A percentile compares a stretch with the other conserved stretches of the same genome.
These are phyloP conservation scores for Pulveroboletus frians DNA, from an alignment of 768 basidiomycete genomes.

Conservation along the genomic window DNA sequence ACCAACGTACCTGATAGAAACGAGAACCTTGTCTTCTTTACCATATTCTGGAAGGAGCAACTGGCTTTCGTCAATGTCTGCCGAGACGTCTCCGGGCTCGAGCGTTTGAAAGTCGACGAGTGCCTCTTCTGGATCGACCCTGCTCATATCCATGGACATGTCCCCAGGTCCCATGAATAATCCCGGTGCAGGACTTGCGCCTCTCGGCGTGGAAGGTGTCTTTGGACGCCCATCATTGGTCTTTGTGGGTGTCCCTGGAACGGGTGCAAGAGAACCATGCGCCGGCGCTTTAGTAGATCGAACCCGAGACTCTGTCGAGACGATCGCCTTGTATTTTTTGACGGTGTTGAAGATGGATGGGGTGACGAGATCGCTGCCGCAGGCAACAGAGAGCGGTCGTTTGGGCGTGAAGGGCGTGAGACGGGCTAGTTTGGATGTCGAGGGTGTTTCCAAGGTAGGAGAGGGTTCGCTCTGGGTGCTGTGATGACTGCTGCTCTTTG, in stretches of 20 bases:
- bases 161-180: conserved; percentile 49
- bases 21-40: conserved; percentile 82
- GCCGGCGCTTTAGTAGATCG: conserved; percentile 28
- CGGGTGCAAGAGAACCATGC: conserved; percentile 35
- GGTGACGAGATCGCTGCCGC: conserved; percentile 33
- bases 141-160: conserved; percentile 62
- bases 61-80: conserved; percentile 58
- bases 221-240: conserved; percentile 38
- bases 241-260: conserved; percentile 53
- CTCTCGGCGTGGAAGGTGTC: conserved; percentile 51
- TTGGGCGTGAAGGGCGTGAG: conserved; percentile 52
- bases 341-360: conserved; percentile 38
- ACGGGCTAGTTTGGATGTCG: conserved; percentile 36
- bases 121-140: conserved; percentile 69
- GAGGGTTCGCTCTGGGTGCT: not conserved
- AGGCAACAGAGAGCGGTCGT: conserved; percentile 38
- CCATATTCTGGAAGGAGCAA: conserved; percentile 47
- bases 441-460: conserved; percentile 16
- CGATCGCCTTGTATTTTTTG: conserved; percentile 65
- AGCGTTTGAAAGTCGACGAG: conserved; percentile 72
- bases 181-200: conserved; percentile 41
- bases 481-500: not conserved
- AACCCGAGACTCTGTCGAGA: conserved; percentile 43
- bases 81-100: conserved; percentile 64
- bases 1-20: conserved; percentile 61